Base-by-base conservation (phyloP, 2,329 filamentous ascomycete species). In the Neonectria coccinea region DNA sequence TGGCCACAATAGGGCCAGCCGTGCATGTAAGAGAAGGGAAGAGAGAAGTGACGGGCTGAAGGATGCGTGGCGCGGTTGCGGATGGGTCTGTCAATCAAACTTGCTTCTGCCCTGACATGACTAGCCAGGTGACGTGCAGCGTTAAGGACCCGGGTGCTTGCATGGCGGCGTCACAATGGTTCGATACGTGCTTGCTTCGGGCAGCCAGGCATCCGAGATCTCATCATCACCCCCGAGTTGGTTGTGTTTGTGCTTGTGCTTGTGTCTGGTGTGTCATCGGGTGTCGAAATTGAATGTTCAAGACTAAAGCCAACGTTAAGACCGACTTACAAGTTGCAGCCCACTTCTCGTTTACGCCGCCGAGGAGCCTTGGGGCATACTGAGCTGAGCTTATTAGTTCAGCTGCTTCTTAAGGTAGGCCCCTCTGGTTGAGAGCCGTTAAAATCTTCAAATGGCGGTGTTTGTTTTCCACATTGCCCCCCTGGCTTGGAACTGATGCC, bases 141-240 rank as follows among this genome's bases (percentile, higher is more conserved):
- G 60, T 66, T 55, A 59, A 51, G 55, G 52, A 25, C 48, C 59
- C 33, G 20, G 53, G 50, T 36, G 50, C 66, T 59, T 59, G 36
- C 47, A 20, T 29, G 39, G 20, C 39, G 25, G 56, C 58, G 22
- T 54, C 44, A 47, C 36, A 51, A 64, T 61, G 52, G 59, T 61
- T 62, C 64, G 63, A 67, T 59, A 39, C 33, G 60, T 65, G 59
- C 62, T 66, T 71, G 53, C 59, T 60, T 56, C 18, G 52, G 42
- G 36, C 45, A 59, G 45, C 42, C 7, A 50, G 48, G 53, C 18
- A 59, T 42, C 56, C 44, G 52, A 56, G 54, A 67, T 64, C 54
- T 57, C 52, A 53, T 52, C 41, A 57, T 56, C n/a, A 12, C n/a
- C 18, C 27, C 41, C 16, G 55, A 36, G 25, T 50, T 59, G 25